A percentile compares a stretch with the other conserved stretches of the same genome.
Evolutionary conservation across 2,329 filamentous ascomycete species (phyloP).

Genomic region (Colletotrichum sp.): DNA sequence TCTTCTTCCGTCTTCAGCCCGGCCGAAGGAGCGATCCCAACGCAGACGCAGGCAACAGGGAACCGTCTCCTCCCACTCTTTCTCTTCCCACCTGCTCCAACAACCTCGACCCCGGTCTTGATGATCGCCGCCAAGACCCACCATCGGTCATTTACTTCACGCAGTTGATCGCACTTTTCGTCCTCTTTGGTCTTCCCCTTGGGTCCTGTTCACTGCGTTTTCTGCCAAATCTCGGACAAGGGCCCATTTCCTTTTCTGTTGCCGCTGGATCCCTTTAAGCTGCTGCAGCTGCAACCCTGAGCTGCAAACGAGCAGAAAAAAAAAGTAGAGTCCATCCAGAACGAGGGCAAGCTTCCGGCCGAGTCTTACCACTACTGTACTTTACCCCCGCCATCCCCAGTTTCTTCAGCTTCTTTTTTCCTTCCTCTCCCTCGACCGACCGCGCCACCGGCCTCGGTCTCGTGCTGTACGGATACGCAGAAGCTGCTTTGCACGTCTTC

Average conservation of each 20-base stretch:
- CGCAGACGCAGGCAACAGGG: not conserved
- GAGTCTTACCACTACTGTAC: not conserved
- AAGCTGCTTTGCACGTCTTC: conserved; percentile 15
- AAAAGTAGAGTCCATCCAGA: not conserved
- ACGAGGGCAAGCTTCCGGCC: not conserved
- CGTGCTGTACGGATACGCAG: conserved; percentile 7
- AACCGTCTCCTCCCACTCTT: not conserved
- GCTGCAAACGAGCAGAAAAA: not conserved
- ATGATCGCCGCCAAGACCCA: conserved; percentile 24
- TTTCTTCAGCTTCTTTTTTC: not conserved
- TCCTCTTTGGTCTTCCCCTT: conserved; percentile 8
- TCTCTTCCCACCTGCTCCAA: not conserved
- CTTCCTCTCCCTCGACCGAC: not conserved
- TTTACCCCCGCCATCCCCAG: conserved; percentile 11
- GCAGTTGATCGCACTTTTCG: conserved; percentile 17
- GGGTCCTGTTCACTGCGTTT: conserved; percentile 1
- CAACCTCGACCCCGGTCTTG: conserved; percentile 13
- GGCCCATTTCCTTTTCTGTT: not conserved
- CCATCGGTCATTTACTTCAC: conserved; percentile 22
- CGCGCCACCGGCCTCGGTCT: conserved; percentile 18
- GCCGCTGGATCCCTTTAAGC: conserved; percentile 10
- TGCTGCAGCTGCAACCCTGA: conserved; percentile 15
- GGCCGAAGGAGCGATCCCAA: not conserved
- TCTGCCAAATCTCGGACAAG: not conserved
- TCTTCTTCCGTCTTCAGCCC: not conserved